phyloP scores from a whole-genome alignment of 2,329 filamentous ascomycete species.

The Epichloe festucae region DNA sequence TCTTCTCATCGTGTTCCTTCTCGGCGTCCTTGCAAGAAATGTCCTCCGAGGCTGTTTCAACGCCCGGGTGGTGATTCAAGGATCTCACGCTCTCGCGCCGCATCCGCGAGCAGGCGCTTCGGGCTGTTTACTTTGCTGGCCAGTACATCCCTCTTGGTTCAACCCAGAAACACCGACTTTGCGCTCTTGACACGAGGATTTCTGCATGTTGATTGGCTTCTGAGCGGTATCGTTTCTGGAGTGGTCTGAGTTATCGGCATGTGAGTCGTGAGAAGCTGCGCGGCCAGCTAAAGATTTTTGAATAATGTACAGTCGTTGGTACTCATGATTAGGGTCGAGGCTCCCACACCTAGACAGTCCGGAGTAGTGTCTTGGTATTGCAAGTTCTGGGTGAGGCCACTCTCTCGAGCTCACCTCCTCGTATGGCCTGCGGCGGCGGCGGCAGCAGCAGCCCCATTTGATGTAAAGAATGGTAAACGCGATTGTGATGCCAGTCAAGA shows the following conservation, averaged over 20 bases:
- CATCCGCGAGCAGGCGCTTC: constrained; percentile 12
- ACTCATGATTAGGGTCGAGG: constrained; percentile 20
- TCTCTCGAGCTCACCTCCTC: not conserved
- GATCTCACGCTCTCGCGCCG: constrained; percentile 17
- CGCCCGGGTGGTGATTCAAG: constrained; percentile 17
- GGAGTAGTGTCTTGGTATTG: not conserved
- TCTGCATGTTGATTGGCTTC: not conserved
- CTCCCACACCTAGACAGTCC: not conserved
- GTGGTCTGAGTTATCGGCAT: not conserved
- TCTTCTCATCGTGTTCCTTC: not conserved
- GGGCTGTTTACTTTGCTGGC: constrained; percentile 3
- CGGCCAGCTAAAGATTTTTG: constrained; percentile 26
- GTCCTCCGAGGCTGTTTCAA: constrained; percentile 2
- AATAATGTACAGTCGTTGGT: constrained; percentile 27
- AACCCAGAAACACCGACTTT: not conserved
- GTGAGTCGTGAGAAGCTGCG: constrained; percentile 9
- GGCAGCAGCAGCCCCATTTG: not conserved
- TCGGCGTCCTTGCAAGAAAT: not conserved
- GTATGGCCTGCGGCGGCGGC: not conserved
- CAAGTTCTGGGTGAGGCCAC: not conserved
- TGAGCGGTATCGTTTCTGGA: not conserved
- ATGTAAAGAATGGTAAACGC: not conserved
- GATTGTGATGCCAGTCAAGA: not conserved
- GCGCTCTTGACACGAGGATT: not conserved
- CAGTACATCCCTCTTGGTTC: not conserved